Evolutionary conservation across 2,329 filamentous ascomycete species (phyloP), one percentile per base, ranked within the genome.

Genomic region (Venturia oleaginea): DNA sequence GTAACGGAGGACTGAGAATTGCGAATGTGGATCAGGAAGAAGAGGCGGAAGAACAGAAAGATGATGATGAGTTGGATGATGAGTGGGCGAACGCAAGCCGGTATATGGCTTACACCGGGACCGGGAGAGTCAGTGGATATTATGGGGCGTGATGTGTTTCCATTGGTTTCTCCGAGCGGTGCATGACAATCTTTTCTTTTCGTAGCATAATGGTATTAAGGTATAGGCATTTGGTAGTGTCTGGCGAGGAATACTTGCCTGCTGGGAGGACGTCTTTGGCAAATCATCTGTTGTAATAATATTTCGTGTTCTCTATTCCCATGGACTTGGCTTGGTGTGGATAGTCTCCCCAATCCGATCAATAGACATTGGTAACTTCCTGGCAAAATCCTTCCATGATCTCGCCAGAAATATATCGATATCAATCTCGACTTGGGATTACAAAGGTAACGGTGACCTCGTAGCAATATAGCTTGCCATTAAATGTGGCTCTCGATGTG

Each of bases 51-150:
- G 19, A 34, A n/a, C n/a, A n/a, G 43, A 48, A 46, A 15, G 30
- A 40, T 17, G 43, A 17, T 42, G 30, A 24, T 17, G 46, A 38
- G 37, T 22, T 40, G 22, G 62, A 63, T 3, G 62, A 63, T 46
- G 62, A 63, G 24, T 63, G 62, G 62, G 34, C 30, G 30, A 24
- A 42, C 27, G 62, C 62, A 32, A 32, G 34, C 24, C 42, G 62
- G 24, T 63, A 59, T 38, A 34, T 63, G 30, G 48, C 42, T 19
- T 63, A 63, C 34, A 48, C 48, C n/a, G 62, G 62, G 4, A 63
- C 46, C 4, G 62, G 62, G 2, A 43, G 60, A 7, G 43, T 51
- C 11, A 51, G 60, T 51, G 62, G 62, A 19, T 48, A 63, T 40
- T 63, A 63, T 34, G 62, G 62, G 24, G n/a, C 6, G 30, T 63